These are phyloP conservation scores for Botrytis pseudocinerea DNA, from an alignment of 2,329 filamentous ascomycete species.

Conservation along the genomic window DNA sequence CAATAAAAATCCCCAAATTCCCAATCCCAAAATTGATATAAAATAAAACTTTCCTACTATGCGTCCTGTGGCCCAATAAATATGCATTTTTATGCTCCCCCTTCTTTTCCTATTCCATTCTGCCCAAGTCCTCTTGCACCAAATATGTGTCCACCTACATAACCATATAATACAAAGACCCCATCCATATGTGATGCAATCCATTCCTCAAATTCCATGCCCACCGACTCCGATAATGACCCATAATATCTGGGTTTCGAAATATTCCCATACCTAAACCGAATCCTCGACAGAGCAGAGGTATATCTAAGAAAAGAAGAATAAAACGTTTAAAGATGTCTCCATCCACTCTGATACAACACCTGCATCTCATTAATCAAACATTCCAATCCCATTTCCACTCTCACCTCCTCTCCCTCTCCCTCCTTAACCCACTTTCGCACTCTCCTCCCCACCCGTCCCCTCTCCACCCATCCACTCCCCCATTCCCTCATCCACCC, in stretches of 20 bases:
- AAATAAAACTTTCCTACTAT: neutral
- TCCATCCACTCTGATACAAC: constrained; percentile 57
- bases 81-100: neutral
- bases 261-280: neutral
- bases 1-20: too few species aligned
- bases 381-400: constrained; percentile 17
- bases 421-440: neutral
- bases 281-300: neutral
- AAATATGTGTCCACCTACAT: neutral
- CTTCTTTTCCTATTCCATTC: neutral
- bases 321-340: constrained; percentile 44
- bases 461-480: neutral
- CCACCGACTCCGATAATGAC: neutral
- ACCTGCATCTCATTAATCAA: constrained; percentile 63
- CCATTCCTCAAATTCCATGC: too few species aligned
- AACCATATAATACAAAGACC: neutral
- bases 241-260: neutral
- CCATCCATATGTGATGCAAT: neutral
- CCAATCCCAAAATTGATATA: neutral
- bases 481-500: neutral
- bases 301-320: neutral
- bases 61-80: neutral
- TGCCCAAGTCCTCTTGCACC: neutral
- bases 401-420: neutral
- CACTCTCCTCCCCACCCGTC: neutral